Evolutionary conservation across 2,329 filamentous ascomycete genomes (phyloP), one percentile per base, ranked within the genome.

Genomic region (Calonectria hongkongensis): DNA sequence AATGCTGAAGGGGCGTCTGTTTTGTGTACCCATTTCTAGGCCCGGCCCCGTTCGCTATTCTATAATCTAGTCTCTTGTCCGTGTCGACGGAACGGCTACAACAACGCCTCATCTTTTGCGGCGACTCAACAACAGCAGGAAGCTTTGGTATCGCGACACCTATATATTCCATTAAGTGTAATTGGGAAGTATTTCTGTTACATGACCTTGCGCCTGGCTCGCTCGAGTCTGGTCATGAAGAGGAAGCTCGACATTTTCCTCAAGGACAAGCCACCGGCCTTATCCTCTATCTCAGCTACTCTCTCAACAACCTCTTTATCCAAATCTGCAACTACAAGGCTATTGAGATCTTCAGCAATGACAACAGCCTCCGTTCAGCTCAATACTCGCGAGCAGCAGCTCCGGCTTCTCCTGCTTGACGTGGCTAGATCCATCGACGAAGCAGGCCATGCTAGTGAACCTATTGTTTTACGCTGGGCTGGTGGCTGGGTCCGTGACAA

Each of bases 401-500:
- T 98, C 47, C 92, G 93, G 73, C 84, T 86, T n/a, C 89, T 98
- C 15, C 89, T 98, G 25, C 88, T 98, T 21, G 95, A 97, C 81
- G 94, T 95, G n/a, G 94, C 94, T 28, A 84, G 88, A 13, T 93
- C 92, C 79, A 81, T 85, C 43, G 90, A 94, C 78, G 79, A 83
- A 36, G 81, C 85, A 1, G 84, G 85, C 58, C 80, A 87, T 64
- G 80, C 90, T 12, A 81, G 85, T 16, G 88, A 92, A 75, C 88
- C 92, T 25, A 82, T 93, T 16, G 87, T 92, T 21, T 87, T 97
- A 56, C 92, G 94, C 63, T 96, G 94, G 90, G 95, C 95, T 0
- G 95, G 95, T 71, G 95, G 95, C 30, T 97, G 95, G 95, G 94
- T 97, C 13, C 92, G 95, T 48, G 95, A 97, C 86, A 96, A 95